Percentiles rank a stretch among this genome's conserved stretches.
Evolutionary conservation across 441 rosid genomes (phyloP).

Genomic region (Pelargonium australe): DNA sequence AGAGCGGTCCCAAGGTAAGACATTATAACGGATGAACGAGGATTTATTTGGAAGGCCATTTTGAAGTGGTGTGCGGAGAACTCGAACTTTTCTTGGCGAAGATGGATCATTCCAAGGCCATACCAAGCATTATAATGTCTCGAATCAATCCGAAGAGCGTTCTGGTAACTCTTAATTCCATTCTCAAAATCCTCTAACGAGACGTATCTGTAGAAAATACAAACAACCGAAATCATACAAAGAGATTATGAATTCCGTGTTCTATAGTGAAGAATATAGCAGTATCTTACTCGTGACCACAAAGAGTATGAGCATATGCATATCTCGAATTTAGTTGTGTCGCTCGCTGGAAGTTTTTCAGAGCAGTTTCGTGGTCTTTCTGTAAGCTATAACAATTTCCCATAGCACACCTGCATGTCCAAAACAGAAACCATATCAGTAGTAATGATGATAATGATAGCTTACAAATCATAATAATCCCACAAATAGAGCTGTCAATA

Average conservation of each 20-base stretch:
- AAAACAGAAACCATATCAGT: not conserved
- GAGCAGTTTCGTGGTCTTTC: conserved; percentile 96
- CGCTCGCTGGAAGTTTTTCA: conserved; percentile 87
- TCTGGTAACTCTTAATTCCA: conserved; percentile 89
- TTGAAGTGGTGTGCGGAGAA: conserved; percentile 93
- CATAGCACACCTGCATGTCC: conserved; percentile 81
- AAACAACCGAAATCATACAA: conserved; percentile 10
- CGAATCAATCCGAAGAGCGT: conserved; percentile 76
- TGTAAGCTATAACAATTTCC: conserved; percentile 97
- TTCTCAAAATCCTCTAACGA: conserved; percentile 91
- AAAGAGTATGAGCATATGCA: conserved; percentile 91
- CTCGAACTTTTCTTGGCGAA: conserved; percentile 91
- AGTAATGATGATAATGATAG: not conserved
- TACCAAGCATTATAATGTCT: conserved; percentile 97
- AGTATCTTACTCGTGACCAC: conserved; percentile 88
- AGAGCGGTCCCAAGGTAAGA: conserved; percentile 86
- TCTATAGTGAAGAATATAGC: not conserved
- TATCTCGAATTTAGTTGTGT: conserved; percentile 81
- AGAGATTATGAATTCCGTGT: not conserved
- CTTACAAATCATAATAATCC: not conserved
- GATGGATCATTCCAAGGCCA: conserved; percentile 92
- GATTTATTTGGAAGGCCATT: conserved; percentile 79
- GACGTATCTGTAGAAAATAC: conserved; percentile 49
- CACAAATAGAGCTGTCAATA: not conserved
- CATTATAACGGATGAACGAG: conserved; percentile 89